phyloP scores from a whole-genome alignment of 352 stramenopile genomes.

The Phytophthora pini region DNA sequence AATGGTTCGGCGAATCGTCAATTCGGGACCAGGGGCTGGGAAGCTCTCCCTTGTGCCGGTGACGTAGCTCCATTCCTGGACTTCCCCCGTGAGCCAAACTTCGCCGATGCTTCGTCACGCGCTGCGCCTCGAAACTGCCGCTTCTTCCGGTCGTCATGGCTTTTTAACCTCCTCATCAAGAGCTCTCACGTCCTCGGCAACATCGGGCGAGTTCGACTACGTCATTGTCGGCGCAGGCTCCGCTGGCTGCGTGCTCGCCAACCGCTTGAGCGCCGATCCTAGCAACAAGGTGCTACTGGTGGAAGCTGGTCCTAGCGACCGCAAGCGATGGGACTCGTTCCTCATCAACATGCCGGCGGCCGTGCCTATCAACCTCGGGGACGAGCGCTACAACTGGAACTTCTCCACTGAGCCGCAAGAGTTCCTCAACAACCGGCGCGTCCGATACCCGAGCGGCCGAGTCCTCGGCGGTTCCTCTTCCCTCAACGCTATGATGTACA shows the following conservation, averaged over 20 bases:
- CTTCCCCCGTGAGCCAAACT: not conserved
- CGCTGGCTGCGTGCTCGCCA: slow-evolving; percentile 91
- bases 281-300: slow-evolving; percentile 88
- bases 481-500: slow-evolving; percentile 91
- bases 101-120: slow-evolving; percentile 20
- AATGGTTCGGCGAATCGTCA: slow-evolving; percentile 2
- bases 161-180: slow-evolving; percentile 8
- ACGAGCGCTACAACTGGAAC: slow-evolving; percentile 89
- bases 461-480: slow-evolving; percentile 89
- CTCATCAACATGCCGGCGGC: slow-evolving; percentile 89
- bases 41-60: no score
- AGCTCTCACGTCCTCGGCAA: slow-evolving; percentile 32
- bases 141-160: not conserved
- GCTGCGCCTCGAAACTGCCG: slow-evolving; percentile 1
- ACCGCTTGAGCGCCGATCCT: slow-evolving; percentile 83
- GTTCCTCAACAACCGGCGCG: slow-evolving; percentile 74
- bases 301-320: slow-evolving; percentile 86
- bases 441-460: slow-evolving; percentile 80
- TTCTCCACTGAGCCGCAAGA: slow-evolving; percentile 86
- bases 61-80: slow-evolving; percentile 5
- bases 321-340: slow-evolving; percentile 84
- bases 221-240: slow-evolving; percentile 92
- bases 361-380: slow-evolving; percentile 80
- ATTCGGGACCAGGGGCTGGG: not conserved
- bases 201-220: slow-evolving; percentile 80